A percentile compares a stretch with the other conserved stretches of the same genome.
phyloP scores from a whole-genome alignment of 2,329 filamentous ascomycete species.

The Botrytis paeoniae region DNA sequence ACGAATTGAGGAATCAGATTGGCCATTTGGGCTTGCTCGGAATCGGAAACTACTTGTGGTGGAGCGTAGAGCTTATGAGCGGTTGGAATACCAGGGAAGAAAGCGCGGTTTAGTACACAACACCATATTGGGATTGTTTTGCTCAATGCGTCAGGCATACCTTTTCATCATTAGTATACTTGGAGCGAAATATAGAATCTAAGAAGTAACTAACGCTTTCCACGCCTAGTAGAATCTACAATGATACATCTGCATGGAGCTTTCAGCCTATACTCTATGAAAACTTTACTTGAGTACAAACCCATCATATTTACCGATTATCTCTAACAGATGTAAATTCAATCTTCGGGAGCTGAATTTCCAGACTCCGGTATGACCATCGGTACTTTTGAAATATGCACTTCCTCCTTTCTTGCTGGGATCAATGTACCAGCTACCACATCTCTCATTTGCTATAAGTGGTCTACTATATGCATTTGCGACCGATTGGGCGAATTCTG shows the following conservation, averaged over 20 bases:
- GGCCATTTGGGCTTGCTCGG: constrained; percentile 74
- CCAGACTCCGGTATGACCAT: constrained; percentile 91
- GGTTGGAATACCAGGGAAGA: constrained; percentile 61
- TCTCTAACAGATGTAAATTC: constrained; percentile 75
- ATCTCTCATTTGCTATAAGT: constrained; percentile 88
- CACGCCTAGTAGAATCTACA: constrained; percentile 87
- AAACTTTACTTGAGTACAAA: constrained; percentile 41
- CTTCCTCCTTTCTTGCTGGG: constrained; percentile 64
- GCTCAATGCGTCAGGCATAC: constrained; percentile 89
- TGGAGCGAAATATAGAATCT: neutral
- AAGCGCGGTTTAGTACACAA: constrained; percentile 72
- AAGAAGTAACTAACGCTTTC: constrained; percentile 61
- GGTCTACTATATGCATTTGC: constrained; percentile 57
- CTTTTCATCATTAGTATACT: constrained; percentile 41
- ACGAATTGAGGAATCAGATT: constrained; percentile 54
- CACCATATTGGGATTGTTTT: constrained; percentile 96
- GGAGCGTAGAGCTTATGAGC: constrained; percentile 64
- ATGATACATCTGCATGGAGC: constrained; percentile 61
- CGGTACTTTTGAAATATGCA: constrained; percentile 97
- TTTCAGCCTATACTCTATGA: neutral
- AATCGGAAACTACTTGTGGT: constrained; percentile 66
- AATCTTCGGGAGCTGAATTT: constrained; percentile 79
- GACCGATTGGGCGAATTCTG: constrained; percentile 67
- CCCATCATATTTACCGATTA: constrained; percentile 67
- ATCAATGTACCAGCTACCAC: constrained; percentile 90